These are phyloP conservation scores for Rhamnella rubrinervis DNA, from an alignment of 331 rosid genomes.

Conservation along the genomic window DNA sequence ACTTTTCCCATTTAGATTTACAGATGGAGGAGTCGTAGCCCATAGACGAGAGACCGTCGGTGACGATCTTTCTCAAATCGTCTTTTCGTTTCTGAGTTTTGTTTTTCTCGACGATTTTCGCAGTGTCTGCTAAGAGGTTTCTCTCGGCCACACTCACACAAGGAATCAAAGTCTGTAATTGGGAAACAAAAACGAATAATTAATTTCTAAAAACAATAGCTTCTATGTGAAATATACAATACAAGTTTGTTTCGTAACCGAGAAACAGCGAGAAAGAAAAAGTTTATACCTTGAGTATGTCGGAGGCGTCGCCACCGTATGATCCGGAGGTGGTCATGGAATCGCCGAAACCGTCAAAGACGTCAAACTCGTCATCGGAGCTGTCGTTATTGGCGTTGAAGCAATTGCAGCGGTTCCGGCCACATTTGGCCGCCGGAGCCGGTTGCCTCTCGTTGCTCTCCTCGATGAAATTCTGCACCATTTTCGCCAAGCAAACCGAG, in stretches of 20 bases:
- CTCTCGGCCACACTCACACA: constrained; percentile 71
- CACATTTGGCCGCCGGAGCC: constrained; percentile 43
- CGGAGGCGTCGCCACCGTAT: constrained; percentile 53
- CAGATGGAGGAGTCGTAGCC: constrained; percentile 78
- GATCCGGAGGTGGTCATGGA: constrained; percentile 52
- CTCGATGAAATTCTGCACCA: constrained; percentile 79
- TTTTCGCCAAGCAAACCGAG: constrained; percentile 73
- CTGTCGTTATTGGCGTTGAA: constrained; percentile 78
- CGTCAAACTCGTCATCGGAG: constrained; percentile 79
- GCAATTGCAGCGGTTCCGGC: constrained; percentile 90
- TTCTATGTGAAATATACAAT: not conserved
- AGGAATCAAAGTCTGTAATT: constrained; percentile 50
- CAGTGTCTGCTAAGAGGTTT: constrained; percentile 67
- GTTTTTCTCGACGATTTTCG: constrained; percentile 77
- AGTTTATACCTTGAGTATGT: constrained; percentile 65
- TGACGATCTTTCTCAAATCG: constrained; percentile 58
- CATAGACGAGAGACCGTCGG: constrained; percentile 57
- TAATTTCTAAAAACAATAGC: not conserved
- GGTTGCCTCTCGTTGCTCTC: constrained; percentile 66
- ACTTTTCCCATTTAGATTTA: constrained; percentile 89
- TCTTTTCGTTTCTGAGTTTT: constrained; percentile 53
- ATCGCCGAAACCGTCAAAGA: constrained; percentile 48
- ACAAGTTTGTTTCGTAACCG: constrained; percentile 4
- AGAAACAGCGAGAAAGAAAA: constrained; percentile 8
- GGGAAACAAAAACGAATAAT: not conserved